Evolutionary conservation across 495 filamentous ascomycete genomes (phyloP), one percentile per base, ranked within the genome.

Genomic region (Baudoinia panamericana): DNA sequence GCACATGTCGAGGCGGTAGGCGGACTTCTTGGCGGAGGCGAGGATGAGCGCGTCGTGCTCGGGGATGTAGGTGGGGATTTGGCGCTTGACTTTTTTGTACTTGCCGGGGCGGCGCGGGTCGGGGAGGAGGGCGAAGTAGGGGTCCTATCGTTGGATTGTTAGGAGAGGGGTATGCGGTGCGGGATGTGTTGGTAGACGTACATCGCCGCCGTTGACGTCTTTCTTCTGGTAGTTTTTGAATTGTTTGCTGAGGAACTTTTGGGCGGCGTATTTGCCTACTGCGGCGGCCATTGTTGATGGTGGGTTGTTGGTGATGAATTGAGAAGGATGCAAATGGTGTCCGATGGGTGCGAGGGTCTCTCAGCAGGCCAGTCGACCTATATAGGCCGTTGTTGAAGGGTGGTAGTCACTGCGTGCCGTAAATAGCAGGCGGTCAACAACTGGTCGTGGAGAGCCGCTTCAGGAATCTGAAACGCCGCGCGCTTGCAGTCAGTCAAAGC

Each of bases 1-100:
- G 44, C 66, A 70, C 69, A 78, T 78, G 60, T 97, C 90, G 26
- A 93, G 72, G 17, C 68, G 63, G 60, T 92, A 90, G 20, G 90
- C 87, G 41, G 77, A 68, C 46, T 75, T 67, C 52, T 88, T 84
- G 48, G 92, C 80, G 31, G 75, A 74, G 28, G 74, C 82, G 31
- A 97, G 73, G 54, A 93, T 70, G 39, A 77, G 68, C 50, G 67
- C 71, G 59, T 97, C 92, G 43, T 90, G 75, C 5, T 74, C 60
- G 6, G 85, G 85, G 36, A 95, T 69, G 16, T 63, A 64, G 47
- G 43, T 45, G 18, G 62, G 60, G 21, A 63, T 50, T 46, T 62
- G 53, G 46, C 59, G 60, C 49, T 60, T 62, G 43, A 62, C 55
- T 31, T 64, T 64, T 44, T 61, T 62, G 23, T 29, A 34, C 31